Conservation (phyloP, 169 alveolate species). For the Miamiensis avidus region DNA sequence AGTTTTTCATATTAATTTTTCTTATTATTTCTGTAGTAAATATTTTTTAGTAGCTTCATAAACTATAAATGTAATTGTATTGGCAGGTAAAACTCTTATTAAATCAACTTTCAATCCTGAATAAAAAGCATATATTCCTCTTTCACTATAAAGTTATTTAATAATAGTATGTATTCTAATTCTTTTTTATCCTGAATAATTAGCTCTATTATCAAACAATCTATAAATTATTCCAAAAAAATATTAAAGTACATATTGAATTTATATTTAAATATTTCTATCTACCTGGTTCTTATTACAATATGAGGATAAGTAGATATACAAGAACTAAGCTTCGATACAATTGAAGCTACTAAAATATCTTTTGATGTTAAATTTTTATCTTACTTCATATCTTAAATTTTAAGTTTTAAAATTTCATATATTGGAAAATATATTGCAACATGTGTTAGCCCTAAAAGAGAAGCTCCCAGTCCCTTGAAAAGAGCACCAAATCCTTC, state of each 20-base stretch:
- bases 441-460: conserved; percentile 47
- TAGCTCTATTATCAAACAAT: conserved; percentile 34
- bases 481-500: conserved; percentile 40
- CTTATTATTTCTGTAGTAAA: too few relatives aligned
- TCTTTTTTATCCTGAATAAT: conserved; percentile 11
- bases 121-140: conserved; percentile 27
- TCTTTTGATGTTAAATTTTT: conserved; percentile 20
- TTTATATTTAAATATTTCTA: background rate
- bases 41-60: conserved; percentile 12
- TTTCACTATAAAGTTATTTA: conserved; percentile 13
- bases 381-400: background rate
- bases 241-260: background rate
- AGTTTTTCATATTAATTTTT: too few relatives aligned
- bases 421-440: conserved; percentile 45
- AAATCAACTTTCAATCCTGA: conserved; percentile 43
- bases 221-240: conserved; percentile 3
- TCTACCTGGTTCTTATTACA: conserved; percentile 41
- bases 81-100: conserved; percentile 27
- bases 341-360: conserved; percentile 30
- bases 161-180: conserved; percentile 18
- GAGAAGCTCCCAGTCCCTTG: conserved; percentile 43
- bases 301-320: conserved; percentile 35
- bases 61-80: conserved; percentile 23
- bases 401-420: conserved; percentile 28
- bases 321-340: conserved; percentile 33